Base-by-base conservation (phyloP, 2,329 filamentous ascomycete genomes). In the Penicillium sp. region DNA sequence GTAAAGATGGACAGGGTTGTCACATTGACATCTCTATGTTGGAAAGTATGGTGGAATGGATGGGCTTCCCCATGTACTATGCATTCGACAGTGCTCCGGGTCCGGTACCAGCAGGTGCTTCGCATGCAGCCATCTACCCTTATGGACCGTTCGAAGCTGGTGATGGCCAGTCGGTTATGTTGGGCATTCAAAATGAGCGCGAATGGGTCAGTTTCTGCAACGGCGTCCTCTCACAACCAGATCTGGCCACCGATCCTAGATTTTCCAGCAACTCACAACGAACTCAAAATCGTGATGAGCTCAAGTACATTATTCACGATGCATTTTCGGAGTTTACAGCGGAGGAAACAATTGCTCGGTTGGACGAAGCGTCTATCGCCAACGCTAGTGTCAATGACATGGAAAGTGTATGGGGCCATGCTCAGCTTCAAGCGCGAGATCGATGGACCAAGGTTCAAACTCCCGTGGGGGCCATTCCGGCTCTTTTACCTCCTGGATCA, bases 11-110 rank as follows among this genome's bases (percentile, higher is more conserved):
- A 0, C 69, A 70, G 31, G 82, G 82, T 0, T 78, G 75, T 32
- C 73, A 76, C 18, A 74, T 84, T 20, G 82, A 85, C 42, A 79
- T 85, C 16, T 82, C 80, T 2, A 85, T 85, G 82, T 71, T 85
- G 8, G 82, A 85, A 63, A 77, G 78, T 46, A 82, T 84, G 81
- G 74, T 78, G 0, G 82, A 85, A 62, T 85, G 82, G 82, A 85
- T 84, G 82, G 72, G 72, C 0, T 85, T 83, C 46, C 82, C 81
- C 0, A 66, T 83, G 61, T 82, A 84, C 61, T 85, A 84, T 57
- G 70, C 81, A 0, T 81, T 75, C 57, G 68, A 81, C 2, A 76
- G 74, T 3, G 76, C 78, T 3, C 59, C 75, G 0, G 70, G 74
- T 0, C 81, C 81, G 0, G 67, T 68, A 2, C 74, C 79, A 2